Conservation (phyloP, 1,284 basidiomycete genomes). For the Cystobasidium slooffiae region DNA sequence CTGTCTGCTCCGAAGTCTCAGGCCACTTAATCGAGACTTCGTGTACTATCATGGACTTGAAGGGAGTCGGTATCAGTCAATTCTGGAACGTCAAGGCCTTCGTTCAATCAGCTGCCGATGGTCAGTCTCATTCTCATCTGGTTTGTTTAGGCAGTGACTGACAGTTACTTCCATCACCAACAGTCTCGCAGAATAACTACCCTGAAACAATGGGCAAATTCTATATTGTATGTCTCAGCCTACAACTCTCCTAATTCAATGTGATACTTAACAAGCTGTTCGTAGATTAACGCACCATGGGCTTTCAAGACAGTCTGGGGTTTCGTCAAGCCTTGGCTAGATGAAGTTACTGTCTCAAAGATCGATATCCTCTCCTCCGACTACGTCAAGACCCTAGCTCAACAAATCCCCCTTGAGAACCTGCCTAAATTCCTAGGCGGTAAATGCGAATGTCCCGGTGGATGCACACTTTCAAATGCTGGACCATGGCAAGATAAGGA, state of each 20-base stretch:
- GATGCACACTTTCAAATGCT: slow-evolving; percentile 85
- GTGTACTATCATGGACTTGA: slow-evolving; percentile 95
- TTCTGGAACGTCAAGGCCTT: slow-evolving; percentile 95
- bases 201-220: slow-evolving; percentile 59
- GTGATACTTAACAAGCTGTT: background rate
- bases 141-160: background rate
- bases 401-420: slow-evolving; percentile 81
- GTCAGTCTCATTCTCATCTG: background rate
- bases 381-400: slow-evolving; percentile 65
- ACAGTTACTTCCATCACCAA: background rate
- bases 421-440: slow-evolving; percentile 87
- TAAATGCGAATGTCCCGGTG: slow-evolving; percentile 73
- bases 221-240: slow-evolving; percentile 56
- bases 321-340: slow-evolving; percentile 90
- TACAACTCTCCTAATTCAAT: background rate
- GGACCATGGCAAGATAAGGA: slow-evolving; percentile 80
- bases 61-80: slow-evolving; percentile 76
- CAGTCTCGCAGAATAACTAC: slow-evolving; percentile 53
- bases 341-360: slow-evolving; percentile 87
- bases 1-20: slow-evolving; percentile 72
- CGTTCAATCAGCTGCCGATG: slow-evolving; percentile 70
- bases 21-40: slow-evolving; percentile 95
- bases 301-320: slow-evolving; percentile 87
- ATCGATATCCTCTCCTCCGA: slow-evolving; percentile 76
- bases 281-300: slow-evolving; percentile 70